These are phyloP conservation scores for Rutstroemia sp. DNA, from an alignment of 2,329 filamentous ascomycete species.

Conservation along the genomic window DNA sequence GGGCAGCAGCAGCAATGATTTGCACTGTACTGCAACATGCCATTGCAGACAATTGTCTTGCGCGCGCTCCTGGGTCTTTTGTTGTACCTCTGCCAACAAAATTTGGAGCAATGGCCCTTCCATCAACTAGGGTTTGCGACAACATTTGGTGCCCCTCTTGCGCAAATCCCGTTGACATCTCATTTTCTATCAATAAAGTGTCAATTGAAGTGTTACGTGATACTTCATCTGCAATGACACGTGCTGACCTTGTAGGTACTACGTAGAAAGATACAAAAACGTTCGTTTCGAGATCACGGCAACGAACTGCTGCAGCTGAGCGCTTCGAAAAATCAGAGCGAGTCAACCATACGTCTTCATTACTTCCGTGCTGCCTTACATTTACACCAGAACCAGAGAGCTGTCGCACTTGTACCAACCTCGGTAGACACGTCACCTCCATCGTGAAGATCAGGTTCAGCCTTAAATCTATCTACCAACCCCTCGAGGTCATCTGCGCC, in stretches of 20 bases:
- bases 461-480: conserved; percentile 27
- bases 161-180: conserved; percentile 16
- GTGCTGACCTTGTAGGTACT: conserved; percentile 30
- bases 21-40: conserved; percentile 22
- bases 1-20: conserved; percentile 11
- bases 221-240: conserved; percentile 29
- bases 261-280: conserved; percentile 26
- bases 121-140: neutral
- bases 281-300: conserved; percentile 25
- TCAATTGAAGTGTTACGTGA: conserved; percentile 21
- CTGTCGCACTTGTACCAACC: conserved; percentile 27
- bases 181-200: conserved; percentile 21
- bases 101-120: neutral
- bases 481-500: conserved; percentile 30
- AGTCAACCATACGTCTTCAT: conserved; percentile 17
- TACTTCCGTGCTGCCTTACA: conserved; percentile 21
- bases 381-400: conserved; percentile 7
- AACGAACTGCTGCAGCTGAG: conserved; percentile 29
- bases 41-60: neutral
- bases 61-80: neutral
- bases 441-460: conserved; percentile 22
- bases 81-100: neutral
- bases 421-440: conserved; percentile 29
- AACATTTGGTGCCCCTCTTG: conserved; percentile 15
- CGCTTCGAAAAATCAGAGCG: conserved; percentile 26